Evolutionary conservation across 192 early-diverging fungal genomes (phyloP).

Genomic region (Mortierella claussenii): DNA sequence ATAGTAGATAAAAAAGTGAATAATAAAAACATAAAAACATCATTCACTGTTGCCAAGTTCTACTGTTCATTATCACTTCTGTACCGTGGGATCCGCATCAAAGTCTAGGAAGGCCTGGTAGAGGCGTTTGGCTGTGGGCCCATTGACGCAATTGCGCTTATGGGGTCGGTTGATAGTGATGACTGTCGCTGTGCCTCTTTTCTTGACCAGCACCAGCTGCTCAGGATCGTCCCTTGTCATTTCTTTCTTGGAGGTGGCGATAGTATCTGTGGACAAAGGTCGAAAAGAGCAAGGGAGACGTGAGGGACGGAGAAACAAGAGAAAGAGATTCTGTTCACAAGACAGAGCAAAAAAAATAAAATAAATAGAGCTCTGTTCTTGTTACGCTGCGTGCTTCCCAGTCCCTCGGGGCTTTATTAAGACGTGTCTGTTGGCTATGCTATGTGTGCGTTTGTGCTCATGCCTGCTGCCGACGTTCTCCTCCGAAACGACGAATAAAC

Average conservation of each 20-base stretch:
- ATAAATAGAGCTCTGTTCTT: no score
- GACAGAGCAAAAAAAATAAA: no score
- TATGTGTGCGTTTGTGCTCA: no score
- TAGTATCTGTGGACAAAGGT: not conserved
- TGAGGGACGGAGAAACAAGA: no score
- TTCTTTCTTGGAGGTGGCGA: not conserved
- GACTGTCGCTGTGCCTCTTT: slow-evolving; percentile 25
- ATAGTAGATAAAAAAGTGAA: not conserved
- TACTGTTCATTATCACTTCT: not conserved
- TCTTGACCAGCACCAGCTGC: slow-evolving; percentile 37
- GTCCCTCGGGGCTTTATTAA: no score
- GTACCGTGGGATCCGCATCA: slow-evolving; percentile 54
- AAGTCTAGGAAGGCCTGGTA: slow-evolving; percentile 61
- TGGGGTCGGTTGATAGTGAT: slow-evolving; percentile 57
- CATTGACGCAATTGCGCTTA: slow-evolving; percentile 61
- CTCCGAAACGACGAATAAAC: slow-evolving; percentile 28
- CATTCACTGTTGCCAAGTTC: no score
- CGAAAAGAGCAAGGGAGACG: not conserved
- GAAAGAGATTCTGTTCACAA: no score
- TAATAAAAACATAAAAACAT: no score
- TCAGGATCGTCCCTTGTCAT: slow-evolving; percentile 29
- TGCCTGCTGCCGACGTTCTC: slow-evolving; percentile 20
- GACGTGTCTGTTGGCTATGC: no score
- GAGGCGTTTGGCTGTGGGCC: slow-evolving; percentile 51
- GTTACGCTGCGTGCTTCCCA: no score